Percentiles rank a stretch among this genome's conserved stretches.
Evolutionary conservation across 2,329 filamentous ascomycete genomes (phyloP).

Genomic region (Pseudocercospora pini-densiflorae): DNA sequence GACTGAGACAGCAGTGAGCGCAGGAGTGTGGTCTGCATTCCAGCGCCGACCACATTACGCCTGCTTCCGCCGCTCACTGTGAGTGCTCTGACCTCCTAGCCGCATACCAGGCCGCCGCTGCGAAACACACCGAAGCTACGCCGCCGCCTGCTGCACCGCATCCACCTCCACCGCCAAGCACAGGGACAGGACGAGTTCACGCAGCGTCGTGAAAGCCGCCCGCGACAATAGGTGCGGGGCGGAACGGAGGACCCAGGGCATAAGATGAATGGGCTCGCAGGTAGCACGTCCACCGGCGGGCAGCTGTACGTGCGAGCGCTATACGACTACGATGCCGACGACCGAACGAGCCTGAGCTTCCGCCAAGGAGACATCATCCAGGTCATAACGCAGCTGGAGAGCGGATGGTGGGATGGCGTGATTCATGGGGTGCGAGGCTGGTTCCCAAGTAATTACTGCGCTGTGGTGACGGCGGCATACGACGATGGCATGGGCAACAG

Average conservation of each 20-base stretch:
- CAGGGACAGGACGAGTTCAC: not conserved
- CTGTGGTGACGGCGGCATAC: constrained; percentile 76
- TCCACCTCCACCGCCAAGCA: not conserved
- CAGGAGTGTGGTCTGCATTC: constrained; percentile 4
- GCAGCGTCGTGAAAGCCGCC: constrained; percentile 1
- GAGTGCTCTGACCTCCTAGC: not conserved
- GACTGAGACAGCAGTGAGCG: not conserved
- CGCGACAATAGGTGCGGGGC: not conserved
- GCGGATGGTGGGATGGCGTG: constrained; percentile 99
- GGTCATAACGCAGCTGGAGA: constrained; percentile 97
- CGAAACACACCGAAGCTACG: not conserved
- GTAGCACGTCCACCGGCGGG: constrained; percentile 55
- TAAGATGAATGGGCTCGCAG: constrained; percentile 57
- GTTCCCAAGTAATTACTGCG: constrained; percentile 99
- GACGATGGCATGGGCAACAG: constrained; percentile 70
- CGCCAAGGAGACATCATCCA: constrained; percentile 97
- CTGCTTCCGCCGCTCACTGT: not conserved
- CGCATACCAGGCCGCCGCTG: constrained; percentile 2
- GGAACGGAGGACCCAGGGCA: constrained; percentile 3
- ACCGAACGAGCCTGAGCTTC: constrained; percentile 95
- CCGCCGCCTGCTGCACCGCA: not conserved
- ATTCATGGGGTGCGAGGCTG: constrained; percentile 96
- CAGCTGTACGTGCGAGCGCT: constrained; percentile 89
- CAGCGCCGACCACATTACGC: constrained; percentile 6
- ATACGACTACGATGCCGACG: constrained; percentile 98